A percentile compares a stretch with the other conserved stretches of the same genome.
These are phyloP conservation scores for Myriosclerotinia scirpicola DNA, from an alignment of 2,329 filamentous ascomycete species.

Conservation along the genomic window DNA sequence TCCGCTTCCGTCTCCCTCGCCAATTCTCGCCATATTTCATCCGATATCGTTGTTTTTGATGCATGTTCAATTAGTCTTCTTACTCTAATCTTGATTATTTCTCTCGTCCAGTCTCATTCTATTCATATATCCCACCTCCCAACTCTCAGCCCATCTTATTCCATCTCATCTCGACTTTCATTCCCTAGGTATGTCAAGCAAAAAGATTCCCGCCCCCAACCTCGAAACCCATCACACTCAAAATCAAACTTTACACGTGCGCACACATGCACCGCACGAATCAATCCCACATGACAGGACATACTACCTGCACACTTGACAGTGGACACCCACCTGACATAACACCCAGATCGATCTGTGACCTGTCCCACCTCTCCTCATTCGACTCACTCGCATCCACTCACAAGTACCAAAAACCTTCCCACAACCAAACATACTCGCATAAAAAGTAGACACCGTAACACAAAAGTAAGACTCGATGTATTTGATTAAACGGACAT, in stretches of 20 bases:
- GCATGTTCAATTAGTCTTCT: too few relatives aligned
- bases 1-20: too few relatives aligned
- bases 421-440: background rate
- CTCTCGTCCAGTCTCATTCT: too few relatives aligned
- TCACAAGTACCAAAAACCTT: background rate
- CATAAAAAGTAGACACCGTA: background rate
- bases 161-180: too few relatives aligned
- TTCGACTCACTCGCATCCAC: background rate
- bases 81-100: too few relatives aligned
- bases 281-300: background rate
- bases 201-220: too few relatives aligned
- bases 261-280: background rate
- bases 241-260: background rate
- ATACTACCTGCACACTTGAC: background rate
- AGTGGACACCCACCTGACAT: too few relatives aligned
- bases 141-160: too few relatives aligned
- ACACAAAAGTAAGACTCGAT: background rate
- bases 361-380: background rate
- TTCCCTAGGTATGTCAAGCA: too few relatives aligned
- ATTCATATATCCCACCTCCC: too few relatives aligned
- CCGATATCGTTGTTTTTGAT: too few relatives aligned
- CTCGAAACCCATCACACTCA: background rate
- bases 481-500: background rate
- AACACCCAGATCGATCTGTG: background rate
- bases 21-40: too few relatives aligned